Evolutionary conservation across 768 basidiomycete species (phyloP), one percentile per base, ranked within the genome.

Genomic region (Phaeotremella skinneri): DNA sequence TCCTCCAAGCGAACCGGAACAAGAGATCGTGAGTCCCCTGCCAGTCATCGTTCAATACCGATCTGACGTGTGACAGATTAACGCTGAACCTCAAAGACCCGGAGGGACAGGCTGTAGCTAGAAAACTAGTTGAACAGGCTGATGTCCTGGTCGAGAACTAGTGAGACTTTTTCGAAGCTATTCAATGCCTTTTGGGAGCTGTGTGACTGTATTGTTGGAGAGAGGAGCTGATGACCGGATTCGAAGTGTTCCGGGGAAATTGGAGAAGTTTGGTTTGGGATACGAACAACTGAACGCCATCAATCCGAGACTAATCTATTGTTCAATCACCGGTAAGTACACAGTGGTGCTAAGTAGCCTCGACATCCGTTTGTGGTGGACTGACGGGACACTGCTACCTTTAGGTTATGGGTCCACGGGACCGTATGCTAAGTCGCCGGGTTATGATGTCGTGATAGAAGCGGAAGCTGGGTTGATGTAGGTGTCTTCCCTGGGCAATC

Each of bases 81-180:
- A 91, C 90, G 5, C 84, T 94, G 16, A 88, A 97, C 77, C 85
- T 97, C 79, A 96, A 94, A 76, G 78, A 79, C 0, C 79, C 83
- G 1, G 84, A 87, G 64, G 93, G 93, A 0, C 81, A 88, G 2
- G 85, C 86, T 58, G 85, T 97, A 23, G 61, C 92, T 4, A 83
- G 81, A 42, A 83, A 83, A 59, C 81, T 97, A 2, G 83, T 94
- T 25, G 79, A 81, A 61, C 80, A 82, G 52, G 84, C 91, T 2
- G 91, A 97, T 69, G 82, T 97, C 16, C 80, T 97, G 14, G 90
- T 94, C 0, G 91, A 94, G 79, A 94, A 94, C 72, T 93, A 73
- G 71, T 74, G 50, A 54, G 70, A 39, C 37, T 39, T 39, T 39
- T 9, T 17, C 5, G 23, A 32, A 13, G 14, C 45, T 63, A 29